Conservation (phyloP, 306 rosid genomes). For the Vigna reflexopilosa region DNA sequence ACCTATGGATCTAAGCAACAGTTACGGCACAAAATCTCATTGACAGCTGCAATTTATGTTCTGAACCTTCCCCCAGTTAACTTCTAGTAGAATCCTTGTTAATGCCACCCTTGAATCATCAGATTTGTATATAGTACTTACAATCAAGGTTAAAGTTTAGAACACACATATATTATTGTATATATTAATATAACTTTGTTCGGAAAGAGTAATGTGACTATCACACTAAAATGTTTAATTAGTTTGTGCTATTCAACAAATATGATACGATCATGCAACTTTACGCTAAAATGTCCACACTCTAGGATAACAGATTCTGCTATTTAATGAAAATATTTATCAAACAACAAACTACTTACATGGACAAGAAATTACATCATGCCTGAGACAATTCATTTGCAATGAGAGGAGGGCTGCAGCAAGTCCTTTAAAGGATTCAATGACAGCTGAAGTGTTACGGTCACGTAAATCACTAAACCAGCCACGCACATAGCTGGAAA, state of each 20-base stretch:
- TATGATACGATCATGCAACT: conserved; percentile 20
- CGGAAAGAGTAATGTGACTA: conserved; percentile 13
- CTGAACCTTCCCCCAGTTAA: not conserved
- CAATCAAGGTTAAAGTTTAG: not conserved
- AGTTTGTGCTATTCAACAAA: conserved; percentile 29
- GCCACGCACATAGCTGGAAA: conserved; percentile 94
- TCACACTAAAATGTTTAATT: conserved; percentile 1
- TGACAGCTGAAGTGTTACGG: conserved; percentile 66
- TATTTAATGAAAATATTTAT: conserved; percentile 15
- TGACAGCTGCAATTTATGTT: not conserved
- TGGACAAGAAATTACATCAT: conserved; percentile 42
- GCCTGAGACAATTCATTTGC: conserved; percentile 88
- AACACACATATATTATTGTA: not conserved
- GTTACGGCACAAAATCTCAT: conserved; percentile 35
- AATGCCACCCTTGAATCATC: conserved; percentile 16
- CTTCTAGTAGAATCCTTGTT: conserved; percentile 3
- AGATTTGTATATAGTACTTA: not conserved
- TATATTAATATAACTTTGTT: conserved; percentile 8
- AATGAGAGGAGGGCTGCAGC: conserved; percentile 91
- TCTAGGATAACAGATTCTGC: conserved; percentile 1
- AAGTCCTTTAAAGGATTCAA: conserved; percentile 83
- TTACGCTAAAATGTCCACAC: conserved; percentile 2
- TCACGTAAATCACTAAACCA: conserved; percentile 89
- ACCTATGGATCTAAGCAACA: conserved; percentile 19
- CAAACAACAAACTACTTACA: not conserved